Evolutionary conservation across 2,329 filamentous ascomycete genomes (phyloP).

Genomic region (Colletotrichum lindemuthianum): DNA sequence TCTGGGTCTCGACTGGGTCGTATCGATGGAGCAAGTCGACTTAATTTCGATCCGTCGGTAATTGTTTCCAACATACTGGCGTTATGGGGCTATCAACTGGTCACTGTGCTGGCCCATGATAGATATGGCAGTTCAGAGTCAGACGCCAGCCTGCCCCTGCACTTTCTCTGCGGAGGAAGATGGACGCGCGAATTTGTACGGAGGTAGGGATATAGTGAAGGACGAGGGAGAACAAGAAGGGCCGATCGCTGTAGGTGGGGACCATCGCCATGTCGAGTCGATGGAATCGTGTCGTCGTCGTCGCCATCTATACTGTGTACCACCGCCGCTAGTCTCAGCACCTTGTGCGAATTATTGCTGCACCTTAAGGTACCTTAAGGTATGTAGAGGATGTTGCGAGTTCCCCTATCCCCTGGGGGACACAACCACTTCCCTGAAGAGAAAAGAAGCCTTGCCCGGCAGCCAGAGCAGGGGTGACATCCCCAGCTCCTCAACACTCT

Average conservation of each 20-base stretch:
- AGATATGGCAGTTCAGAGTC: background rate
- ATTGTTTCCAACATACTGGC: slow-evolving; percentile 30
- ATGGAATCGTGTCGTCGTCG: too few relatives aligned
- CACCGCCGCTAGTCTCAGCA: too few relatives aligned
- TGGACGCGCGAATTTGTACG: too few relatives aligned
- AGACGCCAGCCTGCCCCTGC: slow-evolving; percentile 20
- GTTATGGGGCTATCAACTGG: background rate
- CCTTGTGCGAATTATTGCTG: too few relatives aligned
- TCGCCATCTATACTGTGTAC: too few relatives aligned
- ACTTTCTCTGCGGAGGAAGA: slow-evolving; percentile 20
- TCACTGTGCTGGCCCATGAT: slow-evolving; percentile 2
- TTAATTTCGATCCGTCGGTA: slow-evolving; percentile 32
- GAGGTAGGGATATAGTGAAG: too few relatives aligned
- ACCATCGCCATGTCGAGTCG: too few relatives aligned
- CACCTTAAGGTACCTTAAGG: too few relatives aligned
- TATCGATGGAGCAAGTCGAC: slow-evolving; percentile 16
- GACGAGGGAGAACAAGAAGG: too few relatives aligned
- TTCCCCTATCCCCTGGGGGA: background rate
- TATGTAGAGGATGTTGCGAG: too few relatives aligned
- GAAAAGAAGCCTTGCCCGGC: slow-evolving; percentile 3
- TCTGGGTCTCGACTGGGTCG: slow-evolving; percentile 10
- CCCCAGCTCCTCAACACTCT: slow-evolving; percentile 30
- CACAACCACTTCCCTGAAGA: background rate
- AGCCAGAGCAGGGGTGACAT: slow-evolving; percentile 17
- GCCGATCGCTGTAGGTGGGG: too few relatives aligned